Evolutionary conservation across 352 stramenopile genomes (phyloP), one percentile per base, ranked within the genome.

Genomic region (Pythium guiyangense): DNA sequence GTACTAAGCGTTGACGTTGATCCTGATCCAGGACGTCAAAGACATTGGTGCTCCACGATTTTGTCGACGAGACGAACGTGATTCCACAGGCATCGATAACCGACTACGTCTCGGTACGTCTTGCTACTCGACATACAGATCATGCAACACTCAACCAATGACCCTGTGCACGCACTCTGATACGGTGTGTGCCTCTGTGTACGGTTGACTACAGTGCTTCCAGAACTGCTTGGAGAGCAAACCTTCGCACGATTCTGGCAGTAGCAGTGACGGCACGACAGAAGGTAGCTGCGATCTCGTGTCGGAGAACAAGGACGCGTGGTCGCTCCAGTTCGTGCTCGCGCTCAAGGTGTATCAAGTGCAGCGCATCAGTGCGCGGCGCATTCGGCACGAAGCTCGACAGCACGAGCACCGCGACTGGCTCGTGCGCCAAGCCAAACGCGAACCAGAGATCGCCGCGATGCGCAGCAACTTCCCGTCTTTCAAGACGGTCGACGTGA

Each of bases 81-180:
- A 51, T 58, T 27, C 42, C 52, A 2, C 25, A 48, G 8, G 52
- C 52, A 5, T 44, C 29, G 8, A 34, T 51, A 27, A 9, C 27
- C 0, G 52, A 51, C 42, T 58, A 58, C 40, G 6, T 58, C 39
- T 51, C 42, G 42, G 52, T 58, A 45, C 18, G 40, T 44, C 29
- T 22, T 43, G 29, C 31, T 29, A n/a, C n/a, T n/a, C n/a, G n/a
- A n/a, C n/a, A n/a, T n/a, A n/a, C n/a, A n/a, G n/a, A n/a, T n/a
- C n/a, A n/a, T n/a, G n/a, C n/a, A n/a, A n/a, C n/a, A n/a, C n/a
- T n/a, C n/a, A n/a, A n/a, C n/a, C n/a, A n/a, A n/a, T n/a, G n/a
- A n/a, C n/a, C n/a, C n/a, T n/a, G n/a, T n/a, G n/a, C n/a, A n/a
- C n/a, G n/a, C n/a, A n/a, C n/a, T n/a, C n/a, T n/a, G n/a, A n/a